A percentile compares a stretch with the other conserved stretches of the same genome.
These are phyloP conservation scores for Sanguinoderma infundibulare DNA, from an alignment of 1,284 basidiomycete genomes.

Conservation along the genomic window DNA sequence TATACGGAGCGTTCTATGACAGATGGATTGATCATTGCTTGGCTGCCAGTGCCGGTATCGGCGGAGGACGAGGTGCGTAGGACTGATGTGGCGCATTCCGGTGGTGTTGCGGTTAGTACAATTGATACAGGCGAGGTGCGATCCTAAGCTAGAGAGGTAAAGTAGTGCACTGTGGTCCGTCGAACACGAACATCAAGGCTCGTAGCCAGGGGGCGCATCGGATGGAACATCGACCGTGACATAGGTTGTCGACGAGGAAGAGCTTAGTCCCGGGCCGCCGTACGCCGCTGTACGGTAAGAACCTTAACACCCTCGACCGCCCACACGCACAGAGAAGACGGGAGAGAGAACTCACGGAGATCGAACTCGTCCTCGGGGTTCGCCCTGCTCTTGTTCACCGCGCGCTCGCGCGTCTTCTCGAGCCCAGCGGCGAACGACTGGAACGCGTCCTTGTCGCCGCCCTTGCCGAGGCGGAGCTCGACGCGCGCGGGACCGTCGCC, in stretches of 20 bases:
- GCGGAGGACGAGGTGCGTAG: background rate
- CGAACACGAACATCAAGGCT: slow-evolving; percentile 38
- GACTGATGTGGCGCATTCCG: background rate
- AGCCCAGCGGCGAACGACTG: slow-evolving; percentile 73
- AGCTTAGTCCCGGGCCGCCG: slow-evolving; percentile 45
- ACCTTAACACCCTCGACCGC: background rate
- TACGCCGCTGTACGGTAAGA: slow-evolving; percentile 15
- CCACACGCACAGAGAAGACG: background rate
- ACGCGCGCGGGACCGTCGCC: slow-evolving; percentile 58
- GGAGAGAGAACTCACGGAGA: slow-evolving; percentile 50
- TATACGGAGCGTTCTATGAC: background rate
- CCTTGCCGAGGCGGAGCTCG: slow-evolving; percentile 61
- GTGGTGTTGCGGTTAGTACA: slow-evolving; percentile 7
- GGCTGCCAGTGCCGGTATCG: too few relatives aligned
- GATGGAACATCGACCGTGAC: slow-evolving; percentile 40
- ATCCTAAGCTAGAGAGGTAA: background rate
- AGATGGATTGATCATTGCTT: too few relatives aligned
- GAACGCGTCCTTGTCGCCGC: slow-evolving; percentile 57
- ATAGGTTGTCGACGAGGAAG: slow-evolving; percentile 39
- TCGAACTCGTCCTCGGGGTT: slow-evolving; percentile 57
- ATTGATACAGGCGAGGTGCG: slow-evolving; percentile 1
- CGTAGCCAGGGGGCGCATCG: slow-evolving; percentile 70
- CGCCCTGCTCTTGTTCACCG: slow-evolving; percentile 75
- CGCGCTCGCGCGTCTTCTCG: slow-evolving; percentile 76
- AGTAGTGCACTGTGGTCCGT: background rate